Base-by-base conservation (phyloP, 352 stramenopile genomes). In the Phytophthora sansomeana region DNA sequence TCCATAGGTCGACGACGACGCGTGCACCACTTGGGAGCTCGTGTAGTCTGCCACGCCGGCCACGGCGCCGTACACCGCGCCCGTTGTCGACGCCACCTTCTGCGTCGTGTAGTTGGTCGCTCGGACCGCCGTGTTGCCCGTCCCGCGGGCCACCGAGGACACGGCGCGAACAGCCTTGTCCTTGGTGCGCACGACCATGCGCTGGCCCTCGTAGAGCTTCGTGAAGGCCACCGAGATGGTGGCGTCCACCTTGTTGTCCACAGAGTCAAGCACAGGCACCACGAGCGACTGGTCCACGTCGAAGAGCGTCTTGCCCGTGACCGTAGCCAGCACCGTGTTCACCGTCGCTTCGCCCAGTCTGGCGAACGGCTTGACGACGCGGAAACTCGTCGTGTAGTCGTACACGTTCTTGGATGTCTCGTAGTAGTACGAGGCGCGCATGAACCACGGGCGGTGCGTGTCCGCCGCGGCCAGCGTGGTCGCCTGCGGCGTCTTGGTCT, bases 371-470 rank as follows among this genome's bases (percentile, higher is more conserved):
- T 75, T 75, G n/a, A 93, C 77, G 43, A 88, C 72, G 26, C 76
- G 71, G 68, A 93, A 93, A 70, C 85, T 92, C 38, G 85, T 93
- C 43, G 85, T 85, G 75, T 93, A 93, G 72, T 84, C 77, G 73
- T 93, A 93, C 66, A 93, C 78, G 26, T 69, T 81, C 82, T 93
- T 93, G 29, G 76, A 81, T 41, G 81, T 90, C 59, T 89, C 75
- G 67, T 93, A 93, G 69, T 93, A 93, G 71, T 91, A 93, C 56
- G 81, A 86, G 43, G 72, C 77, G 21, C 83, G 81, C 70, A 84
- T 85, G 58, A 89, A 92, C 78, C 80, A 90, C 24, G 83, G 83
- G 3, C 83, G 83, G 50, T 92, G 69, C 41, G 74, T 71, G 38
- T 66, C 62, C 0, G 63, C 49, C 29, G 43, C 1, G 4, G 56